Conservation (phyloP, 2,329 filamentous ascomycete genomes). For the Cladobotryum protrusum region DNA sequence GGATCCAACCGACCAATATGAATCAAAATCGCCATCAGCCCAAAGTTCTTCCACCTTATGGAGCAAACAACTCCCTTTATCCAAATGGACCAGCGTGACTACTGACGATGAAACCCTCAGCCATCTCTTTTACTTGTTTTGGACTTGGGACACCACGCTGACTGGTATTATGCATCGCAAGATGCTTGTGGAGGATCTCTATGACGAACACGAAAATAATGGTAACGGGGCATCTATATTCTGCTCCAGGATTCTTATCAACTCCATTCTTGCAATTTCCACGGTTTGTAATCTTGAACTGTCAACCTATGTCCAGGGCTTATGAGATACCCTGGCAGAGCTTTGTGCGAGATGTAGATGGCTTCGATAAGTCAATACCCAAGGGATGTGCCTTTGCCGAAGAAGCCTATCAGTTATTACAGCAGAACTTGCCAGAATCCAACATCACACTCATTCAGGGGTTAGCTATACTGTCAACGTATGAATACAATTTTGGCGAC, state of each 20-base stretch:
- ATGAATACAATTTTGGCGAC: conserved; percentile 13
- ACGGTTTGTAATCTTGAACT: conserved; percentile 11
- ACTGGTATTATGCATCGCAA: conserved; percentile 13
- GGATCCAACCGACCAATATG: neutral
- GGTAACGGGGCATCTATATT: conserved; percentile 5
- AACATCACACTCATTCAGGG: conserved; percentile 16
- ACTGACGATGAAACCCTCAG: conserved; percentile 14
- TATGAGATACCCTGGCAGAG: neutral
- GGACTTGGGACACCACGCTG: conserved; percentile 19
- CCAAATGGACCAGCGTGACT: conserved; percentile 16
- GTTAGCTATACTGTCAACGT: conserved; percentile 15
- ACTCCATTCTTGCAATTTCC: conserved; percentile 17
- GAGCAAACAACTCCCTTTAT: conserved; percentile 11
- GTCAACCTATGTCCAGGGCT: neutral
- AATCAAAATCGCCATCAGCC: neutral
- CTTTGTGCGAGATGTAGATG: neutral
- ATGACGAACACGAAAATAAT: neutral
- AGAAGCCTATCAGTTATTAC: conserved; percentile 10
- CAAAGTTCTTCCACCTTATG: neutral
- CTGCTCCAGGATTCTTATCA: conserved; percentile 19
- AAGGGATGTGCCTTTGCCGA: conserved; percentile 1
- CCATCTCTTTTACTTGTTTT: conserved; percentile 17
- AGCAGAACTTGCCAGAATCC: neutral
- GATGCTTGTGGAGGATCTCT: conserved; percentile 14
- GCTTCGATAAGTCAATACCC: neutral